These are phyloP conservation scores for Parasitella parasitica DNA, from an alignment of 371 early-diverging fungal species.

Conservation along the genomic window DNA sequence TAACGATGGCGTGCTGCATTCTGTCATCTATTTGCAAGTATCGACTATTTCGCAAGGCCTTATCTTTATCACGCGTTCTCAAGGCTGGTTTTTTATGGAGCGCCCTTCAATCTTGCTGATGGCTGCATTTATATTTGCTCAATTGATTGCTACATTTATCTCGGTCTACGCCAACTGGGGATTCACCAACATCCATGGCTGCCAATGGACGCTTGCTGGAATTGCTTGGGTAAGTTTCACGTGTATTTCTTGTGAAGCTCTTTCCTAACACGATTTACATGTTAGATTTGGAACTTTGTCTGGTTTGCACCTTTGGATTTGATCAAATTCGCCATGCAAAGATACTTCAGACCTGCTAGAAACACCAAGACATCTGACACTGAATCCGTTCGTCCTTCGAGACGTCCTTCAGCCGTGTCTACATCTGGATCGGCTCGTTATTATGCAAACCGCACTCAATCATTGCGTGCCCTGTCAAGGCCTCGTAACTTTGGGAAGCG, in stretches of 20 bases:
- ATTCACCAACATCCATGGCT: slow-evolving; percentile 52
- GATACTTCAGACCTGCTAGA: slow-evolving; percentile 31
- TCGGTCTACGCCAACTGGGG: slow-evolving; percentile 59
- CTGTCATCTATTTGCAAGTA: slow-evolving; percentile 54
- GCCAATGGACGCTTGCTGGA: slow-evolving; percentile 55
- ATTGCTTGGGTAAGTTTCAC: slow-evolving; percentile 43
- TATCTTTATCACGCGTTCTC: slow-evolving; percentile 58
- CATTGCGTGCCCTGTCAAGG: slow-evolving; percentile 36
- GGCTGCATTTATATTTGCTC: slow-evolving; percentile 53
- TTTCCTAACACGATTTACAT: slow-evolving; percentile 36
- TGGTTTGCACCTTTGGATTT: slow-evolving; percentile 70
- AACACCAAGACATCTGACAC: neutral
- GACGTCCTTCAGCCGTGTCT: slow-evolving; percentile 35
- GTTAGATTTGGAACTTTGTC: slow-evolving; percentile 60
- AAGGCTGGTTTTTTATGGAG: slow-evolving; percentile 49
- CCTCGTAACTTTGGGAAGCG: slow-evolving; percentile 42
- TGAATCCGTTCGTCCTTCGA: slow-evolving; percentile 11
- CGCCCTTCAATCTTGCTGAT: slow-evolving; percentile 48
- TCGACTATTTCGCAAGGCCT: slow-evolving; percentile 56
- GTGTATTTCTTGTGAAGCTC: no score
- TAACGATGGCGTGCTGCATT: slow-evolving; percentile 46
- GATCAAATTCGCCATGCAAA: slow-evolving; percentile 67
- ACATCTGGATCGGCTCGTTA: slow-evolving; percentile 40
- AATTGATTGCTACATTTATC: slow-evolving; percentile 54
- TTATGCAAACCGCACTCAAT: slow-evolving; percentile 49